A percentile compares a stretch with the other conserved stretches of the same genome.
phyloP scores from a whole-genome alignment of 2,329 filamentous ascomycete genomes.

The Colletotrichum brevisporum region DNA sequence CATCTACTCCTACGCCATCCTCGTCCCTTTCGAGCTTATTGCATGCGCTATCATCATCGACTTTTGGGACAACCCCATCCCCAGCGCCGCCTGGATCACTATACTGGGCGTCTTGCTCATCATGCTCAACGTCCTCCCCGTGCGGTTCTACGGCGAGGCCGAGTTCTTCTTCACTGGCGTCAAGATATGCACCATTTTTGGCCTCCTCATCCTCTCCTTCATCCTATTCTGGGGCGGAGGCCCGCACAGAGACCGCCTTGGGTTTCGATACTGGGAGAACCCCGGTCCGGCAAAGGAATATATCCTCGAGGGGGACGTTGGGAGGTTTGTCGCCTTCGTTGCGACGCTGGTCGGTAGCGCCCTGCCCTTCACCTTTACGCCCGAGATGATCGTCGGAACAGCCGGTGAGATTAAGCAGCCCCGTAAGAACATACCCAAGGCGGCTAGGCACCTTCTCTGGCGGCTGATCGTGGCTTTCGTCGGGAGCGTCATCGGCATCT shows the following conservation, averaged over 20 bases:
- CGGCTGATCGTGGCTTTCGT: conserved; percentile 58
- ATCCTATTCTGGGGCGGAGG: conserved; percentile 41
- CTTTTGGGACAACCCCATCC: conserved; percentile 40
- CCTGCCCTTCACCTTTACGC: conserved; percentile 42
- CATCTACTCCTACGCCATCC: conserved; percentile 65
- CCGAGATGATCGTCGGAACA: conserved; percentile 42
- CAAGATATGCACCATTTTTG: conserved; percentile 66
- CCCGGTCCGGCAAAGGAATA: conserved; percentile 22
- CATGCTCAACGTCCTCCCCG: conserved; percentile 35
- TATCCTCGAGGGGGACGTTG: conserved; percentile 38
- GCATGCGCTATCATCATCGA: conserved; percentile 42
- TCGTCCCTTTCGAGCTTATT: conserved; percentile 50
- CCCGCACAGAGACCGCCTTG: conserved; percentile 41
- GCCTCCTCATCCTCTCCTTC: conserved; percentile 75
- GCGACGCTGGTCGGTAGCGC: conserved; percentile 28
- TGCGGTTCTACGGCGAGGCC: conserved; percentile 65
- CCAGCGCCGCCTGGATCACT: conserved; percentile 41
- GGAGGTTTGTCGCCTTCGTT: conserved; percentile 36
- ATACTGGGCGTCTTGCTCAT: conserved; percentile 39
- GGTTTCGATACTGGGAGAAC: conserved; percentile 38
- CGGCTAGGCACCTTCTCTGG: conserved; percentile 45
- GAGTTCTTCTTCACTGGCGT: conserved; percentile 70
- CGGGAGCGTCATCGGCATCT: conserved; percentile 65
- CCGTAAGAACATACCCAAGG: conserved; percentile 53
- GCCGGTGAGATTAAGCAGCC: conserved; percentile 56